Evolutionary conservation across 805 yeast genomes (phyloP).

Genomic region (Wickerhamiella nectarea): DNA sequence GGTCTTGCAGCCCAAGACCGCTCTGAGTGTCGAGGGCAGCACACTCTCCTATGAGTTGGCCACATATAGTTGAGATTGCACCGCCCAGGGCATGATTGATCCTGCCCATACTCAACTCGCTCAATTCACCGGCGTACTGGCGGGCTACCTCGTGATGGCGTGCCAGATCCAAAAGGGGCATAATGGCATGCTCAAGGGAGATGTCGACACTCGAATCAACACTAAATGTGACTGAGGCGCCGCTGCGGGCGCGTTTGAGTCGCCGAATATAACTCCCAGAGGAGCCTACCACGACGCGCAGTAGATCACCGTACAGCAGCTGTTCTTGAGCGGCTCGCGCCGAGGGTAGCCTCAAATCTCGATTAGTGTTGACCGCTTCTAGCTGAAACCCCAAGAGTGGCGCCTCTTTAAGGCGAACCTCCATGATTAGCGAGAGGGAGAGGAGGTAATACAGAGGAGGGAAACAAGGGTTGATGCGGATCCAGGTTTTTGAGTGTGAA

Average conservation of each 20-base stretch:
- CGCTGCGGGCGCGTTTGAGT: constrained; percentile 27
- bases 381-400: constrained; percentile 4
- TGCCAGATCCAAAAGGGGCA: constrained; percentile 47
- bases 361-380: neutral
- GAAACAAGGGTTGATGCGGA: neutral
- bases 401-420: neutral
- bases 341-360: constrained; percentile 1
- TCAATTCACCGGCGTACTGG: constrained; percentile 48
- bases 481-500: too few species aligned
- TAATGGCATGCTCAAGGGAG: constrained; percentile 55
- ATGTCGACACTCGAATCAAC: constrained; percentile 61
- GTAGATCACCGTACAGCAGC: constrained; percentile 52
- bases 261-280: constrained; percentile 71
- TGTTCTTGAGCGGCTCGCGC: constrained; percentile 56
- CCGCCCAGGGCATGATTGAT: constrained; percentile 61
- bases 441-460: neutral
- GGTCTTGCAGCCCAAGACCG: constrained; percentile 43
- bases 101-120: constrained; percentile 45
- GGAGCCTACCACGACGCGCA: constrained; percentile 42
- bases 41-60: constrained; percentile 22
- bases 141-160: constrained; percentile 45
- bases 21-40: constrained; percentile 41
- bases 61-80: constrained; percentile 37
- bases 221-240: constrained; percentile 62
- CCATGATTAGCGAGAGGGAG: neutral